Evolutionary conservation across 768 basidiomycete species (phyloP), one percentile per base, ranked within the genome.

Genomic region (Myochromella boudieri): DNA sequence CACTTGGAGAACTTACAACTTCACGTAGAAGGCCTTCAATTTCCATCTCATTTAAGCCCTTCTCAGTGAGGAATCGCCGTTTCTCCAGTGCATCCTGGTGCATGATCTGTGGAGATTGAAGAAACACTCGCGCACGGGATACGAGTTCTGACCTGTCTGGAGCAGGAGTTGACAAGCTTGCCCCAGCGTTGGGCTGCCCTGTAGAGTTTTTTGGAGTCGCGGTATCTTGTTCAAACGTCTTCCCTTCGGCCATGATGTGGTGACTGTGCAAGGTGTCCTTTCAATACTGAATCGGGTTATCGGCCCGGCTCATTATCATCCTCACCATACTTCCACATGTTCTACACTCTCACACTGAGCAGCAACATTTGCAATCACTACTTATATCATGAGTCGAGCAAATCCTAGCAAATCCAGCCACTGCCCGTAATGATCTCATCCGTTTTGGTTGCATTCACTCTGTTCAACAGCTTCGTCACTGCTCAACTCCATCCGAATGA

Each of bases 21-120:
- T 83, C 80, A 33, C 68, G 74, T 36, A 90, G 60, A 15, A 91
- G 67, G 0, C 60, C 62, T 37, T 82, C 75, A 32, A 89, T 76
- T 59, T 91, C 89, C 8, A 37, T 42, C 3, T 75, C 72, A n/a
- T 68, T 70, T 21, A 91, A 67, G 1, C 88, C 89, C 57, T 90
- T 91, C 55, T 87, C 86, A 0, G 58, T 58, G 10, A 91, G 75
- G 52, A 91, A 91, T 41, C 66, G 65, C 6, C 80, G 77, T 58
- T 87, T 87, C 2, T 78, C 74, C 1, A 60, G 45, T 0, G 62
- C 29, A 55, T 85, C 81, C 52, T 88, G 82, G 37, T 76, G 63
- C 10, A 72, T 70, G 17, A 87, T 74, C 57, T 85, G 82, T 3
- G 85, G 81, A 2, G 88, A 87, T 9, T 63, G 62, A 12, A 91